Evolutionary conservation across 140 eudicot species (phyloP).

Genomic region (Senecio squalidus): DNA sequence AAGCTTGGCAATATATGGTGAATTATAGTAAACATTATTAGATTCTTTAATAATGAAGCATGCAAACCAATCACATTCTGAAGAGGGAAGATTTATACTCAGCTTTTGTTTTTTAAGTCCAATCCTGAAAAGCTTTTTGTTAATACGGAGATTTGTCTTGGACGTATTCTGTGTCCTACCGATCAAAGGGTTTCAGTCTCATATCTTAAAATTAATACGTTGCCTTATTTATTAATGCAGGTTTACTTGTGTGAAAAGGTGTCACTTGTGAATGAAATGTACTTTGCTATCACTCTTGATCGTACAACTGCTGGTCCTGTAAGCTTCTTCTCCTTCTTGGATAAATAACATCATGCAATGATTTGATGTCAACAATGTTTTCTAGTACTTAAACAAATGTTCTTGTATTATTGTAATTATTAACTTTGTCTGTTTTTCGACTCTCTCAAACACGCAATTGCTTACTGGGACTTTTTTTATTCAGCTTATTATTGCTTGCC

Average conservation of each 20-base stretch:
- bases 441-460: slow-evolving; percentile 1
- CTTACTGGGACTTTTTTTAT: slow-evolving; percentile 9
- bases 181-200: neutral
- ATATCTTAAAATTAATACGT: neutral
- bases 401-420: neutral
- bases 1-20: too few species aligned
- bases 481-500: slow-evolving; percentile 80
- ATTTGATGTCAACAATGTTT: neutral
- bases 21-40: too few species aligned
- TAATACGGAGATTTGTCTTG: too few species aligned
- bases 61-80: too few species aligned
- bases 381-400: slow-evolving; percentile 2
- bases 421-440: neutral
- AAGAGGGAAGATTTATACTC: too few species aligned
- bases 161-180: neutral
- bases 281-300: slow-evolving; percentile 93
- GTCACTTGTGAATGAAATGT: slow-evolving; percentile 92
- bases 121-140: too few species aligned
- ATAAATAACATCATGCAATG: neutral
- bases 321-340: slow-evolving; percentile 28
- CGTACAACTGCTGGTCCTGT: slow-evolving; percentile 95
- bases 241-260: slow-evolving; percentile 84
- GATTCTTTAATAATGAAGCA: too few species aligned
- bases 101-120: too few species aligned
- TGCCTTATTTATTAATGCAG: slow-evolving; percentile 31